Conservation (phyloP, 2,329 filamentous ascomycete genomes). For the Trichophyton schoenleinii region DNA sequence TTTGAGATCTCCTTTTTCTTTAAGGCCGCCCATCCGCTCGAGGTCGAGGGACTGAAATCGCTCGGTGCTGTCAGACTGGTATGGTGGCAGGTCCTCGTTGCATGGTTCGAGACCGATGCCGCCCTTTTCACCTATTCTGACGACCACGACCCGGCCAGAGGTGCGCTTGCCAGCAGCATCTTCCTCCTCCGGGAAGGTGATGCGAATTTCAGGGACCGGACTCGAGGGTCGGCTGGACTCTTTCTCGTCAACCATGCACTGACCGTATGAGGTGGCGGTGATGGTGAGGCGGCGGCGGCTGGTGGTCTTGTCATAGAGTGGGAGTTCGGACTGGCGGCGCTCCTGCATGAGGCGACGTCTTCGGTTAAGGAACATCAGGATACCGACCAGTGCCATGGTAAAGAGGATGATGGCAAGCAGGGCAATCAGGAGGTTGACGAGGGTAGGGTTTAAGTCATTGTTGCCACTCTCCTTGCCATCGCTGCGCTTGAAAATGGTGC, state of each 20-base stretch:
- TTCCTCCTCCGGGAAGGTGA: constrained; percentile 95
- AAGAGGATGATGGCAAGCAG: constrained; percentile 68
- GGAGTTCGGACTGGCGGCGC: constrained; percentile 41
- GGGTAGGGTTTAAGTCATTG: constrained; percentile 44
- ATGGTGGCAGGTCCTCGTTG: constrained; percentile 68
- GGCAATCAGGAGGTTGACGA: constrained; percentile 65
- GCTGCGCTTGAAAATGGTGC: constrained; percentile 40
- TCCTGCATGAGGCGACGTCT: constrained; percentile 40
- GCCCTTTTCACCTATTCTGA: constrained; percentile 76
- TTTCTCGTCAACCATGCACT: constrained; percentile 70
- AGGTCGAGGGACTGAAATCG: constrained; percentile 92
- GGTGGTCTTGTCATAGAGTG: constrained; percentile 49
- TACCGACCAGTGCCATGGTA: constrained; percentile 53
- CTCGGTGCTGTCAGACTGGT: constrained; percentile 65
- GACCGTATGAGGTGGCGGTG: constrained; percentile 47
- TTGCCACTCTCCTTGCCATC: constrained; percentile 21
- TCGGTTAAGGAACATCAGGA: constrained; percentile 61
- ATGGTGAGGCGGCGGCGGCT: constrained; percentile 49
- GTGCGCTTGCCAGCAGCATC: constrained; percentile 61
- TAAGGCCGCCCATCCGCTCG: constrained; percentile 83
- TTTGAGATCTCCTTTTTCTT: constrained; percentile 59
- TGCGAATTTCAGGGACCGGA: constrained; percentile 91
- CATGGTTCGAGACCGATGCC: constrained; percentile 80
- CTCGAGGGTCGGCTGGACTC: constrained; percentile 60
- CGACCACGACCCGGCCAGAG: constrained; percentile 80